Percentiles rank a stretch among this genome's conserved stretches.
These are phyloP conservation scores for Kandelia obovata DNA, from an alignment of 345 rosid genomes.

Conservation along the genomic window DNA sequence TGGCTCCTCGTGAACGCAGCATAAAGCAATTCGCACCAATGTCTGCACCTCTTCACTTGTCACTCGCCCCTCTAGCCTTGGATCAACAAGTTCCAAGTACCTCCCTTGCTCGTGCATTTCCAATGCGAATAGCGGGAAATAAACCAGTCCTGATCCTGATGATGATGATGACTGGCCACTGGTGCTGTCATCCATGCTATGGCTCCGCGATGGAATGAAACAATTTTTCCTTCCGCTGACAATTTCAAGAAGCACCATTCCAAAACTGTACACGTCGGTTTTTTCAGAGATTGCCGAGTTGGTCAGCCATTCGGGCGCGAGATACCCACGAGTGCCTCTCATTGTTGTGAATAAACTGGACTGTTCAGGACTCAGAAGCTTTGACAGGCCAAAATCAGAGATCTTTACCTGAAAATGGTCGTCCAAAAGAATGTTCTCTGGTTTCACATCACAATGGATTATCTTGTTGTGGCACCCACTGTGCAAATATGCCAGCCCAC, in stretches of 20 bases:
- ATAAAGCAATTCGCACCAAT: constrained; percentile 21
- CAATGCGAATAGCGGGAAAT: constrained; percentile 78
- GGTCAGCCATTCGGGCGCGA: constrained; percentile 30
- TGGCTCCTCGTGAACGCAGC: constrained; percentile 31
- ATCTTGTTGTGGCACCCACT: constrained; percentile 19
- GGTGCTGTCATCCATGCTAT: constrained; percentile 11
- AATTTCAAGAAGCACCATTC: constrained; percentile 29
- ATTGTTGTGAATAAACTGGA: constrained; percentile 27
- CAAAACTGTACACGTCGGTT: constrained; percentile 28
- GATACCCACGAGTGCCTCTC: constrained; percentile 31
- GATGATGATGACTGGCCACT: constrained; percentile 23
- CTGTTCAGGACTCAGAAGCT: constrained; percentile 26
- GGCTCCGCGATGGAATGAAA: constrained; percentile 14
- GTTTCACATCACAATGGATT: constrained; percentile 30
- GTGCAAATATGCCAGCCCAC: constrained; percentile 27
- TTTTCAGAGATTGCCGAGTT: constrained; percentile 24
- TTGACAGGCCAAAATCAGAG: constrained; percentile 31
- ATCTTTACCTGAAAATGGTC: constrained; percentile 21
- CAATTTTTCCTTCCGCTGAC: constrained; percentile 30
- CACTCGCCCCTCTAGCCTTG: constrained; percentile 71
- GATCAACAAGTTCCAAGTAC: constrained; percentile 74
- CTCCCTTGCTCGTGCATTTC: constrained; percentile 48
- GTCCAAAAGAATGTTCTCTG: constrained; percentile 28
- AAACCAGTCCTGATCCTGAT: constrained; percentile 27
- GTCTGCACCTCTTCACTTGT: constrained; percentile 35